Percentiles rank a stretch among this genome's conserved stretches.
Evolutionary conservation across 73 alveolate genomes (phyloP).

Genomic region (Paramecium sexaurelia): DNA sequence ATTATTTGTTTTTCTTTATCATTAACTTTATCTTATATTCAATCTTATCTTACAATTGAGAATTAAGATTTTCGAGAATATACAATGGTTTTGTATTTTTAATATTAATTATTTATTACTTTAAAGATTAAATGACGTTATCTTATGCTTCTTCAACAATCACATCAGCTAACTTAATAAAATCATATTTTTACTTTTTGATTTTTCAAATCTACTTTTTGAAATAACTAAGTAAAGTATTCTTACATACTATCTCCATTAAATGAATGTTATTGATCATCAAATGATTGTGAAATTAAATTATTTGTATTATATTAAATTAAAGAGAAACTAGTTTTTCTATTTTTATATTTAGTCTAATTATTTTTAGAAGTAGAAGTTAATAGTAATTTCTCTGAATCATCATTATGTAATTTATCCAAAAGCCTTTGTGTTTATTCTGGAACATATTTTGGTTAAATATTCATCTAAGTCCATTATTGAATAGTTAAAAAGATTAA

Average conservation of each 20-base stretch:
- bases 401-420: slow-evolving; percentile 1
- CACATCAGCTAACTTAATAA: slow-evolving; percentile 39
- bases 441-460: slow-evolving; percentile 25
- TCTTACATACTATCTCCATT: slow-evolving; percentile 7
- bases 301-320: background rate
- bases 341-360: background rate
- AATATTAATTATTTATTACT: background rate
- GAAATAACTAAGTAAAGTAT: background rate
- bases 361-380: background rate
- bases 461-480: background rate
- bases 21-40: background rate
- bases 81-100: background rate
- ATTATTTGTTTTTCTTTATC: background rate
- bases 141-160: background rate
- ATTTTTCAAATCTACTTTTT: background rate
- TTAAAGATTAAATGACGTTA: background rate
- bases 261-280: background rate
- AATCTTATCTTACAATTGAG: background rate
- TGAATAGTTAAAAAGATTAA: slow-evolving; percentile 7
- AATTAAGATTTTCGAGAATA: background rate
- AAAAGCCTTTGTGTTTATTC: background rate
- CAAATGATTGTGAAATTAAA: background rate
- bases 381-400: background rate
- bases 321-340: background rate
- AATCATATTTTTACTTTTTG: background rate